Evolutionary conservation across 352 stramenopile species (phyloP).

Genomic region (Aphanomyces invadans): DNA sequence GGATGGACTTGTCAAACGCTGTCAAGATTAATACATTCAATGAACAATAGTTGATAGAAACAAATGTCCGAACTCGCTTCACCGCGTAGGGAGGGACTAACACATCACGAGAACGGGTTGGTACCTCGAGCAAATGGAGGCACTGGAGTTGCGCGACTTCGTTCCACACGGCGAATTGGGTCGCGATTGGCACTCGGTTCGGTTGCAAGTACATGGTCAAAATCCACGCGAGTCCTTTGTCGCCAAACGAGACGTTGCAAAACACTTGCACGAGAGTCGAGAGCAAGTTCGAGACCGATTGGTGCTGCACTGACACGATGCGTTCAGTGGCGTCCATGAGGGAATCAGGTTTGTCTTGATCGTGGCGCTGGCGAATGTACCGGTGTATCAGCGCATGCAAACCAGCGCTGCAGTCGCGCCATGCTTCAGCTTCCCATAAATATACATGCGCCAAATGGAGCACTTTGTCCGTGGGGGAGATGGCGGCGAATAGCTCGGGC

Average conservation of each 20-base stretch:
- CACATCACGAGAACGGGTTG: background rate
- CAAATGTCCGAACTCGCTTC: too few species aligned
- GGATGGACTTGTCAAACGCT: too few species aligned
- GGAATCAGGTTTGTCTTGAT: background rate
- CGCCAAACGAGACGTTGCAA: conserved; percentile 17
- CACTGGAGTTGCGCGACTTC: conserved; percentile 7
- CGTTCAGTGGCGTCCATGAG: background rate
- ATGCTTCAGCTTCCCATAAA: conserved; percentile 14
- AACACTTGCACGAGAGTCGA: conserved; percentile 17
- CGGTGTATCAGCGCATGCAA: conserved; percentile 2
- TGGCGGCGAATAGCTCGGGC: background rate
- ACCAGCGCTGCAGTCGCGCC: background rate
- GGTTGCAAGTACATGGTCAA: conserved; percentile 5
- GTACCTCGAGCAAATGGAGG: conserved; percentile 4
- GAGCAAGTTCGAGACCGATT: conserved; percentile 11
- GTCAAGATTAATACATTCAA: background rate
- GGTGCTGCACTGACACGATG: background rate
- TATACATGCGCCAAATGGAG: conserved; percentile 19
- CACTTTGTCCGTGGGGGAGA: background rate
- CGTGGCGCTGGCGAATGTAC: conserved; percentile 1
- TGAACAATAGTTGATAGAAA: background rate
- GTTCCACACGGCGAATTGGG: conserved; percentile 8
- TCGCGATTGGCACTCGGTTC: background rate
- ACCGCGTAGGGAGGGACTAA: too few species aligned
- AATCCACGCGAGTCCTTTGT: background rate